phyloP scores from a whole-genome alignment of 2,329 filamentous ascomycete species.

The Phyllosticta citrichinensis region DNA sequence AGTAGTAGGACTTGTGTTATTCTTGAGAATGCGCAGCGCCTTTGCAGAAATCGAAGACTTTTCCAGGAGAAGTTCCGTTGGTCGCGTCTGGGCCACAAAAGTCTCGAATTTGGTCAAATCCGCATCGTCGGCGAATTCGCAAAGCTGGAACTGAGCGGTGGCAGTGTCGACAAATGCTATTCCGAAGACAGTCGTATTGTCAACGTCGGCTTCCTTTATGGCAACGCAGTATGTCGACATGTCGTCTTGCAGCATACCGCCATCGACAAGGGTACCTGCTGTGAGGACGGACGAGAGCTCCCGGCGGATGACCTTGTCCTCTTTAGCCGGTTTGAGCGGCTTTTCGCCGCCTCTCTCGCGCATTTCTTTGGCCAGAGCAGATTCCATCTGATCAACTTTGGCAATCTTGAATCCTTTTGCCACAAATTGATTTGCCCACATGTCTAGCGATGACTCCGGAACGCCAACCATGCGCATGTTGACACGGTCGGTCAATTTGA shows the following conservation, averaged over 20 bases:
- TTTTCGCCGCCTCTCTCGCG: conserved; percentile 66
- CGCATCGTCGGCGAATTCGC: conserved; percentile 81
- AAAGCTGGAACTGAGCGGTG: conserved; percentile 89
- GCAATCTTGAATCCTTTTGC: conserved; percentile 98
- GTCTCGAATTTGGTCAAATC: conserved; percentile 97
- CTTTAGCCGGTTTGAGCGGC: conserved; percentile 52
- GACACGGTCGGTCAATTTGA: conserved; percentile 94
- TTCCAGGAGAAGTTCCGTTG: conserved; percentile 80
- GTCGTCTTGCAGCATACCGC: conserved; percentile 93
- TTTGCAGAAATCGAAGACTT: conserved; percentile 77
- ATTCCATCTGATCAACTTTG: conserved; percentile 92
- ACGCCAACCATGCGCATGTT: conserved; percentile 99
- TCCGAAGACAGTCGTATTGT: conserved; percentile 74
- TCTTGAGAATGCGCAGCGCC: conserved; percentile 85
- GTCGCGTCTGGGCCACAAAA: conserved; percentile 82
- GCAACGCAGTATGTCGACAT: conserved; percentile 95
- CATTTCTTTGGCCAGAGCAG: conserved; percentile 94
- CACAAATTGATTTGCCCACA: conserved; percentile 97
- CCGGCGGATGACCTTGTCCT: conserved; percentile 85
- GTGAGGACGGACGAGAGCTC: conserved; percentile 89
- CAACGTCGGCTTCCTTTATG: conserved; percentile 62
- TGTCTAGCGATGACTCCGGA: conserved; percentile 85
- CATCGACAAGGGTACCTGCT: conserved; percentile 85
- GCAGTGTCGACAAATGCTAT: conserved; percentile 92
- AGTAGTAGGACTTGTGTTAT: conserved; percentile 84